Percentiles rank a stretch among this genome's conserved stretches.
Evolutionary conservation across 2,329 filamentous ascomycete species (phyloP).

Genomic region (Fusarium verrucosum): DNA sequence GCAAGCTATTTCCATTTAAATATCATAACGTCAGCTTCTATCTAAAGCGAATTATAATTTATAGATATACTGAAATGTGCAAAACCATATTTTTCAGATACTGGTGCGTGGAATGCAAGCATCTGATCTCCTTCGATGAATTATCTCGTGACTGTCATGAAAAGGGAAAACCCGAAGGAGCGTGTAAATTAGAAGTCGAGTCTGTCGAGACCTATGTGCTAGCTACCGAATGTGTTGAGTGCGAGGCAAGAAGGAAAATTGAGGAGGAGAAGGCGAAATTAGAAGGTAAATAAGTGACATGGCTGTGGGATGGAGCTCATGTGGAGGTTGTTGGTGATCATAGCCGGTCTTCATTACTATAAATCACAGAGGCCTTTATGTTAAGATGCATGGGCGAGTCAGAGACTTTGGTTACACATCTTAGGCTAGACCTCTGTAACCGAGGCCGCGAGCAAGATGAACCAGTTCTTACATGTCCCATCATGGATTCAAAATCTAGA

Average conservation of each 20-base stretch:
- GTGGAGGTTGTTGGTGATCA: no score
- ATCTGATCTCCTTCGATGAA: not conserved
- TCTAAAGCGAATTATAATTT: no score
- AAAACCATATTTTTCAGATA: not conserved
- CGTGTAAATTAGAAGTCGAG: not conserved
- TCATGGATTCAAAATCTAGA: no score
- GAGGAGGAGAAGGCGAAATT: not conserved
- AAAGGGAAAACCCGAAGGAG: not conserved
- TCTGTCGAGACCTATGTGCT: not conserved
- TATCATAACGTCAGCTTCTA: not conserved
- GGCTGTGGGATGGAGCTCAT: no score
- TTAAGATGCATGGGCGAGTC: no score
- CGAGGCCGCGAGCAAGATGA: no score
- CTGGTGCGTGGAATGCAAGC: not conserved
- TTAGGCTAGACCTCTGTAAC: no score
- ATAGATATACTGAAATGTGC: not conserved
- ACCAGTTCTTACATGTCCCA: no score
- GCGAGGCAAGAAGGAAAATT: not conserved
- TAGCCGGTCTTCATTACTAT: no score
- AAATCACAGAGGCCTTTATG: no score
- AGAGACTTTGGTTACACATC: no score
- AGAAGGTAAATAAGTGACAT: not conserved
- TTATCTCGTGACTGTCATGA: not conserved
- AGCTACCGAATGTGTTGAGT: not conserved
- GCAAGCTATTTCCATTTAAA: not conserved